These are phyloP conservation scores for Botryotinia narcissicola DNA, from an alignment of 2,329 filamentous ascomycete genomes.

Conservation along the genomic window DNA sequence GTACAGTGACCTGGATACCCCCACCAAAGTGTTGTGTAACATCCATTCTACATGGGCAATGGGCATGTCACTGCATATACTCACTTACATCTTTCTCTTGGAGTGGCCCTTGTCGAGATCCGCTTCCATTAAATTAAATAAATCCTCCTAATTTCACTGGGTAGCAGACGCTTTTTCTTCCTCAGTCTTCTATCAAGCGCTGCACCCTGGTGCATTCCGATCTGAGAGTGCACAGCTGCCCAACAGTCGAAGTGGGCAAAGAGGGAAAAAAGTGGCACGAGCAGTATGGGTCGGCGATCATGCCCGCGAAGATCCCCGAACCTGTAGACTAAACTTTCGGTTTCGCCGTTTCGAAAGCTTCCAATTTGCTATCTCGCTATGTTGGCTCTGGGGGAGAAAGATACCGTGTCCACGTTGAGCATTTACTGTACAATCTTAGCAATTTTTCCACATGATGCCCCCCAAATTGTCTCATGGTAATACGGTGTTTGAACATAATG, in stretches of 20 bases:
- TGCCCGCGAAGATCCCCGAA: slow-evolving; percentile 11
- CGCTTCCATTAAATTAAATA: slow-evolving; percentile 1
- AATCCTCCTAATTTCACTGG: slow-evolving; percentile 7
- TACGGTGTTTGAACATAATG: slow-evolving; percentile 11
- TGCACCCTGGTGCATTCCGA: neutral
- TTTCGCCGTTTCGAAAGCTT: slow-evolving; percentile 10
- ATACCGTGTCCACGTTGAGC: slow-evolving; percentile 1
- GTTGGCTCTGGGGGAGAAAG: neutral
- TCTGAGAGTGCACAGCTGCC: slow-evolving; percentile 12
- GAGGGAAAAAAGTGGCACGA: slow-evolving; percentile 8
- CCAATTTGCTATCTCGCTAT: neutral
- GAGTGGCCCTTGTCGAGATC: slow-evolving; percentile 1
- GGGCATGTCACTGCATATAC: neutral
- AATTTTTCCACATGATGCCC: neutral
- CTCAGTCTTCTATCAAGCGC: neutral
- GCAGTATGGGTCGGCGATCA: slow-evolving; percentile 1
- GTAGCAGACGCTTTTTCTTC: neutral
- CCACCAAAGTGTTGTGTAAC: slow-evolving; percentile 3
- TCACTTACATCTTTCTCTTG: neutral
- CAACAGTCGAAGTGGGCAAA: slow-evolving; percentile 11
- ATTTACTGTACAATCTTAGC: neutral
- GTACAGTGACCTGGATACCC: neutral
- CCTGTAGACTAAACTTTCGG: neutral
- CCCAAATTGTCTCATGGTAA: slow-evolving; percentile 5
- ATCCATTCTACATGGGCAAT: neutral